Evolutionary conservation across 2,329 filamentous ascomycete species (phyloP), one percentile per base, ranked within the genome.

Genomic region (Fusarium haematococcum): DNA sequence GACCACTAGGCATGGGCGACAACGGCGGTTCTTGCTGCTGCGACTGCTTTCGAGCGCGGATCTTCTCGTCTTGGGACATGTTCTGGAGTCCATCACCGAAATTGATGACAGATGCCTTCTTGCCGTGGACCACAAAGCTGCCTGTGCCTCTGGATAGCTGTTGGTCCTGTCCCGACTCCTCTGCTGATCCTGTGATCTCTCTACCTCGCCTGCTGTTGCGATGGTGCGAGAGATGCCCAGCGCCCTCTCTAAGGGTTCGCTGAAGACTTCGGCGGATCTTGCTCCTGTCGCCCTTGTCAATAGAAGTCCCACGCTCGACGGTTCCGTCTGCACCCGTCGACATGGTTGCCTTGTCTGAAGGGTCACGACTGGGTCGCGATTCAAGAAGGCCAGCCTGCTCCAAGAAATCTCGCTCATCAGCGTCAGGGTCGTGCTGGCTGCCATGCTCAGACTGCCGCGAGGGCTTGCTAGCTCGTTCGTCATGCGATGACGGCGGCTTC

Each of bases 81-180:
- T 89, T 92, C 78, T 96, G 92, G 85, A 98, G 92, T 77, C 98
- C 96, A n/a, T 92, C 91, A 10, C 95, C 95, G 80, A 99, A 97
- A n/a, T 94, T 97, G 76, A 99, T 94, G 65, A 99, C 94, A 1
- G 95, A 98, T 4, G 97, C 97, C 83, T 99, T 98, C 86, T 98
- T 99, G 70, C 97, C 96, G 79, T 99, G 97, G 5, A 99, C 92
- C 5, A 97, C 97, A 82, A 99, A 99, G 78, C 94, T 97, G 6
- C 95, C 95, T 14, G 94, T 91, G 14, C 93, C 93, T 57, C 97
- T 91, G 8, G 93, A 87, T 14, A 99, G 87, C 13, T 93, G 91
- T 75, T 94, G 93, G 41, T 93, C 85, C 84, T 89, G 78, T 72
- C 82, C 74, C 71, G 80, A 68, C 78, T 87, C 83, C 20, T 87